Base-by-base conservation (phyloP, 305 asterid genomes). In the Coffea humblotiana region DNA sequence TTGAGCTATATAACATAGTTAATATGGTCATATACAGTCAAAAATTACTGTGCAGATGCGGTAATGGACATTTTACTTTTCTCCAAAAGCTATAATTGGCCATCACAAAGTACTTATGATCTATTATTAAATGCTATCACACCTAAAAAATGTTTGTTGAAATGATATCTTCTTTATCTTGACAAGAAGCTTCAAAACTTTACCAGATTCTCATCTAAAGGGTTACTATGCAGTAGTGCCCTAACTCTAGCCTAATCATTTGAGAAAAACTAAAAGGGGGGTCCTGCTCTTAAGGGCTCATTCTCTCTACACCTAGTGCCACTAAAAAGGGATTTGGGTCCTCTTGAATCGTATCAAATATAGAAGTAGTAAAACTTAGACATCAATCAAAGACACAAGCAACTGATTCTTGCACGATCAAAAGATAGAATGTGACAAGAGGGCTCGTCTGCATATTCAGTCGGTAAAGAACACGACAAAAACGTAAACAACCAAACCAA, bases 391-490 rank as follows among this genome's bases (percentile, higher is more conserved):
- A 32, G 32, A 19, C 27, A 23, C 19, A 77, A 65, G 40, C 64
- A 25, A 65, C 32, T 21, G 19, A 66, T 29, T 29, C 25, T 49
- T 47, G 61, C 40, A 48, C 32, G 56, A 48, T 13, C 23, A 75
- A 75, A 43, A 14, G 23, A 43, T 6, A 64, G 63, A 67, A 16
- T 12, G 54, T 51, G 80, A 77, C 67, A 65, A 21, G 43, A 14
- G 65, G 11, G 35, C 68, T 68, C 35, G 75, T 52, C 56, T 16
- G 40, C 25, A 67, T 52, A 21, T 67, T 72, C 6, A 67, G 80
- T 77, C 68, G 80, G 80, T 37, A 77, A 40, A 52, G 67, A 67
- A 49, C 18, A 51, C 25, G 80, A 77, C 80, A 77, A 77, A 48
- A 51, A 14, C 4, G 56, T 2, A 2, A 13, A 5, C 21, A 14